Percentiles rank a stretch among this genome's conserved stretches.
phyloP scores from a whole-genome alignment of 805 yeast species.

The Kluyveromyces aestuarii region DNA sequence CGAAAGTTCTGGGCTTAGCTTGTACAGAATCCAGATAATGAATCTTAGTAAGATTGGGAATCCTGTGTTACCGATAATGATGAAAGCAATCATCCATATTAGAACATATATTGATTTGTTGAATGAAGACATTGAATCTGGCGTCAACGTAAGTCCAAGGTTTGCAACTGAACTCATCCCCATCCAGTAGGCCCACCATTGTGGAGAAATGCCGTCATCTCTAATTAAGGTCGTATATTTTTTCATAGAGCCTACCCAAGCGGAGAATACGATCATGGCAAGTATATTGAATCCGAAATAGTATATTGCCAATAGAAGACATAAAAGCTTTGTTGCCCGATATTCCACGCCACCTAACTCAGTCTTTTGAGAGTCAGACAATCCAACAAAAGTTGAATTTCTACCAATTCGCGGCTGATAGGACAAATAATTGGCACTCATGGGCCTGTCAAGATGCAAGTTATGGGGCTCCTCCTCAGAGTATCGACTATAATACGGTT shows the following conservation, averaged over 20 bases:
- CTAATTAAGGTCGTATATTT: slow-evolving; percentile 38
- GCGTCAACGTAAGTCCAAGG: slow-evolving; percentile 73
- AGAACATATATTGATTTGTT: slow-evolving; percentile 55
- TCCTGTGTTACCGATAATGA: slow-evolving; percentile 90
- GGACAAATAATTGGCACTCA: slow-evolving; percentile 65
- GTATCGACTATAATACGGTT: slow-evolving; percentile 20
- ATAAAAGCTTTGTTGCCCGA: slow-evolving; percentile 71
- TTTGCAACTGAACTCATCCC: slow-evolving; percentile 76
- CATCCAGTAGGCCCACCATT: slow-evolving; percentile 93
- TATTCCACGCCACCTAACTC: slow-evolving; percentile 98
- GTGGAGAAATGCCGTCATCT: slow-evolving; percentile 54
- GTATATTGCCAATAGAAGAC: slow-evolving; percentile 53
- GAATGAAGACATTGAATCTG: slow-evolving; percentile 70
- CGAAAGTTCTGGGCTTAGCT: slow-evolving; percentile 56
- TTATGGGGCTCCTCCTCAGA: slow-evolving; percentile 13
- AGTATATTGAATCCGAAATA: slow-evolving; percentile 69
- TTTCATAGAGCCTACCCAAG: slow-evolving; percentile 45
- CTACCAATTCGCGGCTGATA: slow-evolving; percentile 90
- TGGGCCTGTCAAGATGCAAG: slow-evolving; percentile 21
- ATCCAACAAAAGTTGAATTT: slow-evolving; percentile 80
- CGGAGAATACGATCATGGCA: slow-evolving; percentile 43
- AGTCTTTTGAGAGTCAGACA: slow-evolving; percentile 77
- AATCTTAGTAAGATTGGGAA: slow-evolving; percentile 79
- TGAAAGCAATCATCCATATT: slow-evolving; percentile 55
- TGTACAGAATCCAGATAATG: slow-evolving; percentile 71